These are phyloP conservation scores for Silene coronaria DNA, from an alignment of 179 eudicot genomes.

Conservation along the genomic window DNA sequence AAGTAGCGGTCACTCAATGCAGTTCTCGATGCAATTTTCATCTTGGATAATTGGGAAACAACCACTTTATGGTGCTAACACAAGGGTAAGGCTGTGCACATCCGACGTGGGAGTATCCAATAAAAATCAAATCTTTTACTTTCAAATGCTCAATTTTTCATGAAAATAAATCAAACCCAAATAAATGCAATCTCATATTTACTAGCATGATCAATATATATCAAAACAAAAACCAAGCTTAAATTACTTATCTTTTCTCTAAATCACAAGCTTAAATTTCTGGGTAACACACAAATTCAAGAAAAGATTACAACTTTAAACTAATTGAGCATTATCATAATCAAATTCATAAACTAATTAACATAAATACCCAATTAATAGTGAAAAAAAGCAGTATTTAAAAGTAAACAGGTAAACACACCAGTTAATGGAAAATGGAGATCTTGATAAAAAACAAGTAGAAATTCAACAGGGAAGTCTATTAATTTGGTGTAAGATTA, in stretches of 20 bases:
- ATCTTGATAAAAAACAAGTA: neutral
- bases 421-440: neutral
- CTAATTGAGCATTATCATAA: neutral
- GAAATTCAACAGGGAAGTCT: neutral
- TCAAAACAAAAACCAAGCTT: neutral
- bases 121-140: neutral
- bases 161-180: neutral
- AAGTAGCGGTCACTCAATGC: too few relatives aligned
- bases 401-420: neutral
- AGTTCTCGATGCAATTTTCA: too few relatives aligned
- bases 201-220: neutral
- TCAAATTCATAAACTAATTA: neutral
- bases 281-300: neutral
- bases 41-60: too few relatives aligned
- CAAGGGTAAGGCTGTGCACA: too few relatives aligned
- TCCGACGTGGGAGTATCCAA: too few relatives aligned
- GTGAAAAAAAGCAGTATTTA: neutral
- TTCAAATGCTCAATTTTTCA: neutral
- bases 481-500: neutral
- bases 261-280: neutral
- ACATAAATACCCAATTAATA: neutral
- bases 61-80: too few relatives aligned
- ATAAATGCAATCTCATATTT: neutral
- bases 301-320: conserved; percentile 2
- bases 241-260: neutral